A percentile compares a stretch with the other conserved stretches of the same genome.
Evolutionary conservation across 2,329 filamentous ascomycete genomes (phyloP).

Genomic region (Paraphoma chrysanthemicola): DNA sequence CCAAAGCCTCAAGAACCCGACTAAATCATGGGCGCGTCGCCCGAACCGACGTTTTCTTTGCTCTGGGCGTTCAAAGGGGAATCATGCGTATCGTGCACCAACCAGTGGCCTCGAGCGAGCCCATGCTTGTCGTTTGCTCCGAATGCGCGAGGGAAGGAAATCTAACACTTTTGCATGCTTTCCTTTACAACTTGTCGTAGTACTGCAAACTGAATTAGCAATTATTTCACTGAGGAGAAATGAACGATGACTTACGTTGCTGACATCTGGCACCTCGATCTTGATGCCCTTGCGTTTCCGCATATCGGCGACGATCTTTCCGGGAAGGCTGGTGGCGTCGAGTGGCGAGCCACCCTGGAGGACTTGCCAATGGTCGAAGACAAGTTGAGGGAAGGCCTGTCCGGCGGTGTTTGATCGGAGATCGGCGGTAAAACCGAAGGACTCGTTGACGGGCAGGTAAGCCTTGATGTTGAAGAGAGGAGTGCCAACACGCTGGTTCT

Average conservation of each 20-base stretch:
- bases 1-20: constrained; percentile 35
- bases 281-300: constrained; percentile 99
- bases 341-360: constrained; percentile 92
- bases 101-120: constrained; percentile 44
- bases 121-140: constrained; percentile 43
- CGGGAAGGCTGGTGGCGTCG: constrained; percentile 81
- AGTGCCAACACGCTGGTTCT: constrained; percentile 98
- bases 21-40: constrained; percentile 37
- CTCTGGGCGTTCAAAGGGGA: constrained; percentile 38
- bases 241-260: constrained; percentile 77
- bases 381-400: constrained; percentile 98
- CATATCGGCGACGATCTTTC: constrained; percentile 83
- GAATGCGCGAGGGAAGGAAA: constrained; percentile 48
- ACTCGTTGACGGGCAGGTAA: constrained; percentile 95
- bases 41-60: constrained; percentile 48
- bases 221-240: background rate
- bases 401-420: constrained; percentile 91
- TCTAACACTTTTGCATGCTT: constrained; percentile 54
- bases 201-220: constrained; percentile 69
- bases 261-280: constrained; percentile 88
- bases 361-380: constrained; percentile 99
- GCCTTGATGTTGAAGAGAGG: constrained; percentile 99
- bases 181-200: constrained; percentile 96
- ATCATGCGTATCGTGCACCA: constrained; percentile 42
- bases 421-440: constrained; percentile 98